phyloP scores from a whole-genome alignment of 306 rosid species.

The Dalbergia cochinchinensis region DNA sequence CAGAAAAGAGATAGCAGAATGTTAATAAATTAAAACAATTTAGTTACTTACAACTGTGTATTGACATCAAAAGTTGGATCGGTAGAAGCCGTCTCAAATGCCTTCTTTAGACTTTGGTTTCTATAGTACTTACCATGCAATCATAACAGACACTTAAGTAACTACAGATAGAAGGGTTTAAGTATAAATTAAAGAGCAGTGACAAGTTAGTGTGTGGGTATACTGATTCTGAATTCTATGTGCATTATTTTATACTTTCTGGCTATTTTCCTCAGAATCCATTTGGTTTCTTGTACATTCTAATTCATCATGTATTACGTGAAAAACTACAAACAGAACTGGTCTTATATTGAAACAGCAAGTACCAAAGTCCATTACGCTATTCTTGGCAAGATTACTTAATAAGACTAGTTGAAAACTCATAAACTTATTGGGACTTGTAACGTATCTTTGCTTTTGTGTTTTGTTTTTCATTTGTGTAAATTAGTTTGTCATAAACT shows the following conservation, averaged over 20 bases:
- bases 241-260: constrained; percentile 29
- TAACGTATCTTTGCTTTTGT: background rate
- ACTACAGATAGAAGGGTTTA: constrained; percentile 22
- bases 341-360: constrained; percentile 2
- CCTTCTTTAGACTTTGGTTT: constrained; percentile 63
- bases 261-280: constrained; percentile 17
- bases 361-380: constrained; percentile 5
- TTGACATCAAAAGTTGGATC: constrained; percentile 95
- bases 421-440: constrained; percentile 6
- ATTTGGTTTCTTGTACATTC: constrained; percentile 17
- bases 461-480: background rate
- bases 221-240: background rate
- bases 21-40: background rate
- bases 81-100: constrained; percentile 81
- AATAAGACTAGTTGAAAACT: constrained; percentile 25
- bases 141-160: constrained; percentile 29
- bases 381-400: constrained; percentile 12
- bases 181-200: too few relatives aligned
- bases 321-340: constrained; percentile 25
- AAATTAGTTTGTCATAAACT: background rate
- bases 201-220: too few relatives aligned
- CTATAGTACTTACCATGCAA: constrained; percentile 62
- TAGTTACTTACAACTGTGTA: constrained; percentile 83
- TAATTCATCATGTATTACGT: constrained; percentile 29
- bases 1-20: constrained; percentile 9